Evolutionary conservation across 2,329 filamentous ascomycete species (phyloP).

Genomic region (Aspergillus nomiae): DNA sequence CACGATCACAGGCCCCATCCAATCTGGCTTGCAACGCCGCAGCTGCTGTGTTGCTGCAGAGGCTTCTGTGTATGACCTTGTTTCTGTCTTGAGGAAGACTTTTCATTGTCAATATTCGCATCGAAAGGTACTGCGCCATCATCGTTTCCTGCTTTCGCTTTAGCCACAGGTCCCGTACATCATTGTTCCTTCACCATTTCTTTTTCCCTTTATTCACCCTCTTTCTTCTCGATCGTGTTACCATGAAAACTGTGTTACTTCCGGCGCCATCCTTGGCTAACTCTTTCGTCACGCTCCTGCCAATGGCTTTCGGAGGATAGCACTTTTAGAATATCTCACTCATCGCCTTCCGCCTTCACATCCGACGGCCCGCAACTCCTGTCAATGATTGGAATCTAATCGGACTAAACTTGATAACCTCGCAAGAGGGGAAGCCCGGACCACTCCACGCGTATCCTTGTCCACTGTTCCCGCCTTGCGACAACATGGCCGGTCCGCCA

Average conservation of each 20-base stretch:
- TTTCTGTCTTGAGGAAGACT: background rate
- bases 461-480: slow-evolving; percentile 26
- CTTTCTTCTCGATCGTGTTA: slow-evolving; percentile 8
- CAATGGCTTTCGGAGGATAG: slow-evolving; percentile 19
- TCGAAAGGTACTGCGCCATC: slow-evolving; percentile 19
- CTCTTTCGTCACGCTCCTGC: slow-evolving; percentile 22
- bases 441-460: slow-evolving; percentile 9
- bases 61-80: background rate
- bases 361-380: background rate
- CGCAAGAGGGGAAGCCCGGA: background rate
- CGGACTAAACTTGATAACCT: background rate
- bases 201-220: slow-evolving; percentile 8
- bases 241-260: slow-evolving; percentile 8
- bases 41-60: background rate
- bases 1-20: background rate
- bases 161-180: background rate
- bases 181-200: background rate
- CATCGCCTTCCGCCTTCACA: slow-evolving; percentile 4
- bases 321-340: slow-evolving; percentile 15
- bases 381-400: slow-evolving; percentile 1
- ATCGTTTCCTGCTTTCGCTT: background rate
- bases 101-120: background rate
- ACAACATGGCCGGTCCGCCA: slow-evolving; percentile 35
- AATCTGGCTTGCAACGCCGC: background rate
- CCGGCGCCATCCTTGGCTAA: slow-evolving; percentile 19